These are phyloP conservation scores for Seminavis robusta DNA, from an alignment of 108 stramenopile genomes.

Conservation along the genomic window DNA sequence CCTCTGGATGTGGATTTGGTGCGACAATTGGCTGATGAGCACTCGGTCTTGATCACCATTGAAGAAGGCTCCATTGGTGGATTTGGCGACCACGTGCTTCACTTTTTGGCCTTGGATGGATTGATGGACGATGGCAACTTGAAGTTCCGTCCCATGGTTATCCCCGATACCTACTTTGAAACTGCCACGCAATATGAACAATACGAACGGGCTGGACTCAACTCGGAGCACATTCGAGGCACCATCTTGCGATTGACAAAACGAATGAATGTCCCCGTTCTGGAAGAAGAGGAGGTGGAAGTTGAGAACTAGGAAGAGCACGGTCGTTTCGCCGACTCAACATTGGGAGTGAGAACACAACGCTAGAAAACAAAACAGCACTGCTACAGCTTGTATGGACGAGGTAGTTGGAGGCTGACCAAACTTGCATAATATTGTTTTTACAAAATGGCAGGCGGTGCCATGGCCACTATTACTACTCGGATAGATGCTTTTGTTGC, in stretches of 20 bases:
- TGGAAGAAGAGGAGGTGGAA: no score
- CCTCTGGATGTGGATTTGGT: constrained; percentile 92
- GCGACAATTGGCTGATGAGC: constrained; percentile 80
- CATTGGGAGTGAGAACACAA: no score
- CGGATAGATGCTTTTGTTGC: no score
- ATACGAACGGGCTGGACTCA: constrained; percentile 94
- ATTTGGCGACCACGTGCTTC: constrained; percentile 94
- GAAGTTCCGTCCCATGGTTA: constrained; percentile 94
- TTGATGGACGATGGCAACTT: constrained; percentile 88
- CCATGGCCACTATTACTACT: no score
- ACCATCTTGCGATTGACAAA: constrained; percentile 77
- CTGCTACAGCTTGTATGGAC: no score
- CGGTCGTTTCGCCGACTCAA: no score
- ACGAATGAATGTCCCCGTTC: constrained; percentile 60
- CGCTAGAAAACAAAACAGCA: no score
- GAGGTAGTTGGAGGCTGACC: no score
- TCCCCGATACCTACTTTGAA: constrained; percentile 95
- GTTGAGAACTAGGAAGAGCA: no score
- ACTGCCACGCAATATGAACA: constrained; percentile 94
- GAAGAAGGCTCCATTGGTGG: constrained; percentile 96
- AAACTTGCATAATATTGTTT: no score
- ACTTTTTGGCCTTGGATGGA: constrained; percentile 92
- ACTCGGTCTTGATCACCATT: constrained; percentile 89
- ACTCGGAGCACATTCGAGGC: constrained; percentile 87
- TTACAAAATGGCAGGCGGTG: no score